Evolutionary conservation across 495 filamentous ascomycete species (phyloP).

Genomic region (Glutinoglossum americanum): DNA sequence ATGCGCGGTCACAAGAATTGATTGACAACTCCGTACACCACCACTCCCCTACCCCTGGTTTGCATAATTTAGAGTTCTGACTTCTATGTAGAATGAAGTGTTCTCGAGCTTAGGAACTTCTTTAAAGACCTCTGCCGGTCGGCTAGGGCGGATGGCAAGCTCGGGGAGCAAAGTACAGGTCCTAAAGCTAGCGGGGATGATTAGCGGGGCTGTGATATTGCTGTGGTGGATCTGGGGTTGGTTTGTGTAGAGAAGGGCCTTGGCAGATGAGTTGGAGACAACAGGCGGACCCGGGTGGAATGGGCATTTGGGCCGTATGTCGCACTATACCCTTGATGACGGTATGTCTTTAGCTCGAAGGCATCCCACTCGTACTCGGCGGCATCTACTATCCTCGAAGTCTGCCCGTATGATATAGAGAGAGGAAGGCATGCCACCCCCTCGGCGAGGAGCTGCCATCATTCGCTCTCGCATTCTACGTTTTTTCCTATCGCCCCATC

Average conservation of each 20-base stretch:
- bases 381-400: background rate
- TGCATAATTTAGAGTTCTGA: background rate
- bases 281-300: background rate
- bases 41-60: background rate
- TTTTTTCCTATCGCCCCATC: background rate
- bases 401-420: background rate
- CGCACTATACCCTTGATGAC: background rate
- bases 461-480: background rate
- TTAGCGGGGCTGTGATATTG: conserved; percentile 48
- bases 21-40: conserved; percentile 43
- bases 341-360: background rate
- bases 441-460: background rate
- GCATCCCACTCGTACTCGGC: background rate
- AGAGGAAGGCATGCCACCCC: background rate
- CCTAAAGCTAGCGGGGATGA: conserved; percentile 69
- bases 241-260: conserved; percentile 19
- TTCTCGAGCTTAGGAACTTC: conserved; percentile 43
- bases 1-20: conserved; percentile 64
- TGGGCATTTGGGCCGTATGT: background rate
- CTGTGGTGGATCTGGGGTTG: conserved; percentile 51
- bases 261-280: background rate
- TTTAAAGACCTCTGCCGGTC: conserved; percentile 64
- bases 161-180: conserved; percentile 79
- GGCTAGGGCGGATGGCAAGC: conserved; percentile 82
- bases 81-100: conserved; percentile 28